These are phyloP conservation scores for Drechslerella coelobrocha DNA, from an alignment of 2,329 filamentous ascomycete genomes.

Conservation along the genomic window DNA sequence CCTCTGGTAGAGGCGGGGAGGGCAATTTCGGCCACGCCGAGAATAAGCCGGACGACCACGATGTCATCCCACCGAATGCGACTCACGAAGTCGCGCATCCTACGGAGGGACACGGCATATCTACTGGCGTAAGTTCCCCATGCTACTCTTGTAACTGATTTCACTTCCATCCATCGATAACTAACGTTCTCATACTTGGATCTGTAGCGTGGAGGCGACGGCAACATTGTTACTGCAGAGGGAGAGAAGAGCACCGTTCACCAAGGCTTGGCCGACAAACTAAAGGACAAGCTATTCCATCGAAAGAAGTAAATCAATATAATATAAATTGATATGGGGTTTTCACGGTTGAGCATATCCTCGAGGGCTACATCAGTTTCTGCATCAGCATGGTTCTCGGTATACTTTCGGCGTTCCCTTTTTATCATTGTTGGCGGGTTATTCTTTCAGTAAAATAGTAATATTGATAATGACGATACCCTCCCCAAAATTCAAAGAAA, in stretches of 20 bases:
- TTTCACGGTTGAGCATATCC: background rate
- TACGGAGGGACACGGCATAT: conserved; percentile 51
- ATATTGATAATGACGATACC: background rate
- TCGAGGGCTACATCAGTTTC: background rate
- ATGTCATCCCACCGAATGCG: conserved; percentile 34
- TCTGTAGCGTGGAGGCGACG: conserved; percentile 55
- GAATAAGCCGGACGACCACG: conserved; percentile 56
- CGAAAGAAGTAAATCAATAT: conserved; percentile 24
- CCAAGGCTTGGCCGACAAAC: conserved; percentile 53
- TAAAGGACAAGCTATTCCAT: conserved; percentile 54
- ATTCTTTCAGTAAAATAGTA: background rate
- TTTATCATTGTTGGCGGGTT: no score
- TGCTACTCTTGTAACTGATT: background rate
- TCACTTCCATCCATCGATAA: background rate
- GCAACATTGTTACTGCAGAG: conserved; percentile 53
- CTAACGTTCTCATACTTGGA: conserved; percentile 18
- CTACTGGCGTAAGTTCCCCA: conserved; percentile 53
- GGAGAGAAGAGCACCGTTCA: conserved; percentile 33
- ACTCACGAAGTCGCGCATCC: conserved; percentile 24
- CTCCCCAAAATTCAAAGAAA: background rate
- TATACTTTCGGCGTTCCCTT: no score
- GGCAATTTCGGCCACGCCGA: conserved; percentile 67
- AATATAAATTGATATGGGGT: no score
- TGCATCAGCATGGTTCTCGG: no score
- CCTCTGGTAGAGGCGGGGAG: conserved; percentile 66